Evolutionary conservation across 495 filamentous ascomycete genomes (phyloP).

Genomic region (Xylaria curta): DNA sequence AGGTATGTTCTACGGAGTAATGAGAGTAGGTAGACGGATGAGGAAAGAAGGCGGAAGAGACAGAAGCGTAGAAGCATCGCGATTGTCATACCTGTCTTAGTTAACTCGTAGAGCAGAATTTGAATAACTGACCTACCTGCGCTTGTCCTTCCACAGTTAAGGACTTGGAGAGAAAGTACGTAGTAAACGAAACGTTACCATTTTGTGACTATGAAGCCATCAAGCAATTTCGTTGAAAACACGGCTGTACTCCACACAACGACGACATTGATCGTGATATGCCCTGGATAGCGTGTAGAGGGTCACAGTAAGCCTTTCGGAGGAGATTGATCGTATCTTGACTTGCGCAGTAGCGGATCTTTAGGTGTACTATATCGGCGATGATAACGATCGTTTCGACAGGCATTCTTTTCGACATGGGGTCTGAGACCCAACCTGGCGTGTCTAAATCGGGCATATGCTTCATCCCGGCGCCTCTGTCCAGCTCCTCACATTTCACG

Average conservation of each 20-base stretch:
- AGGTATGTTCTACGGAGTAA: neutral
- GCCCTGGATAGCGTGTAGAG: neutral
- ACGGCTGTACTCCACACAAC: neutral
- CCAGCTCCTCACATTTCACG: neutral
- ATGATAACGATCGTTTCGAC: conserved; percentile 24
- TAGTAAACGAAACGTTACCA: neutral
- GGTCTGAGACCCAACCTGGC: neutral
- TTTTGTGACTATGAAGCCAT: neutral
- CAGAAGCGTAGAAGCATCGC: conserved; percentile 28
- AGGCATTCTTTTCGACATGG: conserved; percentile 17
- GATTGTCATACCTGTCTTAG: conserved; percentile 14
- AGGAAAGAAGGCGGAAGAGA: conserved; percentile 9
- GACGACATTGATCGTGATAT: neutral
- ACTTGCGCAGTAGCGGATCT: conserved; percentile 5
- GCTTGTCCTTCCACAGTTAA: neutral
- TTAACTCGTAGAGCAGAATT: neutral
- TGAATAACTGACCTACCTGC: neutral
- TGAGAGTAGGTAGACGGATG: neutral
- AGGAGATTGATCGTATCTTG: conserved; percentile 8
- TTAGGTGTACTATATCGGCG: conserved; percentile 14
- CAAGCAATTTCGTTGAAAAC: neutral
- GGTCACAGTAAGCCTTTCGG: conserved; percentile 18
- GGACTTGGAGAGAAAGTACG: neutral
- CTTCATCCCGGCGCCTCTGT: conserved; percentile 5
- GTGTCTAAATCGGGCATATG: neutral